These are phyloP conservation scores for Linnemannia schmuckeri DNA, from an alignment of 192 early-diverging fungal genomes.

Conservation along the genomic window DNA sequence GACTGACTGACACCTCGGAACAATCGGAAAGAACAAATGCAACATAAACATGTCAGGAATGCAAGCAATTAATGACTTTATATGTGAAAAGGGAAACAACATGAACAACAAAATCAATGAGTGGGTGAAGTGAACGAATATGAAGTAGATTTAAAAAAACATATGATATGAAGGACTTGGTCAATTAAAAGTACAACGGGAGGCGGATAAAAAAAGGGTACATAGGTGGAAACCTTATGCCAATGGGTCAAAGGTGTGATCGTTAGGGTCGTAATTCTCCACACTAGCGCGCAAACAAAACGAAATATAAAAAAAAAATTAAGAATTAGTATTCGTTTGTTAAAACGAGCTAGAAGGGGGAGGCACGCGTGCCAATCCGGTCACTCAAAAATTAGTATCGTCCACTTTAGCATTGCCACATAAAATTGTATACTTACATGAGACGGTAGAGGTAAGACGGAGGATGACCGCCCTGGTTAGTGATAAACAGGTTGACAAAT, in stretches of 20 bases:
- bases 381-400: neutral
- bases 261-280: conserved; percentile 42
- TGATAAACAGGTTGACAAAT: conserved; percentile 88
- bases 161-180: neutral
- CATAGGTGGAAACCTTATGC: neutral
- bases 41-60: too few species aligned
- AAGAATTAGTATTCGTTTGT: neutral
- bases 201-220: too few species aligned
- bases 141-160: neutral
- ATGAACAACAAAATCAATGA: too few species aligned
- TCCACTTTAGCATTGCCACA: neutral
- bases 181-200: neutral
- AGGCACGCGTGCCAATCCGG: neutral
- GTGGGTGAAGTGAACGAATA: too few species aligned
- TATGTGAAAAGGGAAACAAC: too few species aligned
- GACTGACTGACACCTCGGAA: too few species aligned
- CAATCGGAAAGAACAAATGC: too few species aligned
- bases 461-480: conserved; percentile 80
- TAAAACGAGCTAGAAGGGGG: neutral
- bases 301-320: neutral
- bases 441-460: conserved; percentile 85
- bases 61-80: too few species aligned
- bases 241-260: conserved; percentile 38
- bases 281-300: conserved; percentile 15
- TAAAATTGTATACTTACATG: conserved; percentile 55